A percentile compares a stretch with the other conserved stretches of the same genome.
phyloP scores from a whole-genome alignment of 139 green algal species.

The Desmodesmus armatus region DNA sequence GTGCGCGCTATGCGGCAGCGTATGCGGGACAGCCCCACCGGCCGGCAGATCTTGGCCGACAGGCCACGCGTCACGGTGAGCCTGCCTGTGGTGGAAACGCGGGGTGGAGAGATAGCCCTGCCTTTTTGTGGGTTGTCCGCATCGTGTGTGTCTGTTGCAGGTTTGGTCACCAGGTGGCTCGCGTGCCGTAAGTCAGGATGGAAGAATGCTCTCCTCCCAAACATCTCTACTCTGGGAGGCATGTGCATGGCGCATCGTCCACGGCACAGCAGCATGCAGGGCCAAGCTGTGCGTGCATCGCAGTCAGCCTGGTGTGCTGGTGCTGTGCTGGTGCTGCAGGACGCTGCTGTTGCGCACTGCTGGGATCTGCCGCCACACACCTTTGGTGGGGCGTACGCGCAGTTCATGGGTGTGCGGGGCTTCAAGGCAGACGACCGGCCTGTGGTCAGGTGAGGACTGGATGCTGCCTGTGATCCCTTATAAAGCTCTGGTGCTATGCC shows the following conservation, averaged over 20 bases:
- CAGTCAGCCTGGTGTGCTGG: background rate
- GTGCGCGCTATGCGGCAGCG: slow-evolving; percentile 67
- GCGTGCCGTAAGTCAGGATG: too few relatives aligned
- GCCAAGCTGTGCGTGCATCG: background rate
- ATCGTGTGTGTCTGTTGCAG: too few relatives aligned
- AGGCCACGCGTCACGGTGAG: slow-evolving; percentile 81
- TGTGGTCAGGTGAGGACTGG: slow-evolving; percentile 75
- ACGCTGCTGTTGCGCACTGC: slow-evolving; percentile 60
- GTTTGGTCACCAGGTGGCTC: too few relatives aligned
- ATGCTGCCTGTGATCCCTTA: too few relatives aligned
- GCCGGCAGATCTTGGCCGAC: slow-evolving; percentile 78
- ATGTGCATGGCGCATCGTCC: background rate
- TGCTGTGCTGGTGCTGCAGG: background rate
- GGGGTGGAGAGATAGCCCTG: background rate
- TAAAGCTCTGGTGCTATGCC: too few relatives aligned
- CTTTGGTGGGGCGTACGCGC: slow-evolving; percentile 91
- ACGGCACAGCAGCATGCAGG: background rate
- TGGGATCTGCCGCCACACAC: slow-evolving; percentile 71
- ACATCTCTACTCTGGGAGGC: background rate
- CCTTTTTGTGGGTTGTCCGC: too few relatives aligned
- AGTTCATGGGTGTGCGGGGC: slow-evolving; percentile 89
- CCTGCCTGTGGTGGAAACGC: too few relatives aligned
- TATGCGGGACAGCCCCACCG: slow-evolving; percentile 76
- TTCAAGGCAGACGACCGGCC: slow-evolving; percentile 92
- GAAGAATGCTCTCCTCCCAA: background rate